A percentile compares a stretch with the other conserved stretches of the same genome.
phyloP scores from a whole-genome alignment of 1,284 basidiomycete genomes.

The Agaricales sp. region DNA sequence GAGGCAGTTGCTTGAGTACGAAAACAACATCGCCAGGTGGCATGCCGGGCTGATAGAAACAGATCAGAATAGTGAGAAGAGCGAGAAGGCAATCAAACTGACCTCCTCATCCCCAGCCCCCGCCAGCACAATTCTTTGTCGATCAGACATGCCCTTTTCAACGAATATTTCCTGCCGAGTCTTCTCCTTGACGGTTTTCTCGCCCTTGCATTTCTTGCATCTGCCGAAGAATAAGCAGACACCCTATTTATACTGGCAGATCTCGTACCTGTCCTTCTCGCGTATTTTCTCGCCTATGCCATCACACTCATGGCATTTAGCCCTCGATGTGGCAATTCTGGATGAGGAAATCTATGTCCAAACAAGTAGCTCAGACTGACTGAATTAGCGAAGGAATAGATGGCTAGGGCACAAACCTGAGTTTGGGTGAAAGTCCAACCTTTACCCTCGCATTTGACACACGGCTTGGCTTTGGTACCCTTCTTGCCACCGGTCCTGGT shows the following conservation, averaged over 20 bases:
- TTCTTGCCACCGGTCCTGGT: slow-evolving; percentile 73
- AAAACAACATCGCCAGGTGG: slow-evolving; percentile 88
- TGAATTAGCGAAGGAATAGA: too few species aligned
- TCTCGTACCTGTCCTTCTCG: slow-evolving; percentile 78
- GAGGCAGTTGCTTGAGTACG: slow-evolving; percentile 56
- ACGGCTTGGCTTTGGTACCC: slow-evolving; percentile 73
- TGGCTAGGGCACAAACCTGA: slow-evolving; percentile 30
- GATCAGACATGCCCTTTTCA: slow-evolving; percentile 82
- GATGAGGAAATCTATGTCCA: slow-evolving; percentile 34
- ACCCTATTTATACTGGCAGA: background rate
- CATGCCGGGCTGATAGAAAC: slow-evolving; percentile 50
- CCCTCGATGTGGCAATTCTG: slow-evolving; percentile 39
- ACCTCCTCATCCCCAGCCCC: slow-evolving; percentile 91
- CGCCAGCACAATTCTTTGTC: slow-evolving; percentile 77
- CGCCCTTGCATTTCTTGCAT: slow-evolving; percentile 94
- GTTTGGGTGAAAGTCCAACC: slow-evolving; percentile 62
- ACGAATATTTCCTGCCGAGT: slow-evolving; percentile 80
- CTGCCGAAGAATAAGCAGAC: slow-evolving; percentile 26
- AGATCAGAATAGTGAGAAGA: slow-evolving; percentile 9
- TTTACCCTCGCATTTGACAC: slow-evolving; percentile 77
- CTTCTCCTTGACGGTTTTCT: slow-evolving; percentile 79
- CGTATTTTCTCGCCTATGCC: slow-evolving; percentile 75
- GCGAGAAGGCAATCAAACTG: slow-evolving; percentile 13
- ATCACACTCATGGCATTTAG: slow-evolving; percentile 68
- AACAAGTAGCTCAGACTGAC: slow-evolving; percentile 1